Evolutionary conservation across 2,329 filamentous ascomycete species (phyloP).

Genomic region (Didymosphaeria variabile): DNA sequence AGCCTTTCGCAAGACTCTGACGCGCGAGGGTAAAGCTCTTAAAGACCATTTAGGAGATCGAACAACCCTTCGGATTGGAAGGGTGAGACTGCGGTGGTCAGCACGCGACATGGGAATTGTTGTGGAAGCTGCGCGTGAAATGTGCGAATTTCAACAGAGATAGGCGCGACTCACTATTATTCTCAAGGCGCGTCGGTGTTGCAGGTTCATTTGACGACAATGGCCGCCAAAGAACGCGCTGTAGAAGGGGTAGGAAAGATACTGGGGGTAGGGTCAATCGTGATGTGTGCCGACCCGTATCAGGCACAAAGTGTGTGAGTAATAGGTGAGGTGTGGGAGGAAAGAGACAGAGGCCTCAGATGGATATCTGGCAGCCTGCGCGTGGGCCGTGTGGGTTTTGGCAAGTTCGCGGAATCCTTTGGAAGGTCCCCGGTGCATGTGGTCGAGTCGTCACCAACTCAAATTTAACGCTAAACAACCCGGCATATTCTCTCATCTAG

Average conservation of each 20-base stretch:
- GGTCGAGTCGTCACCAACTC: constrained; percentile 26
- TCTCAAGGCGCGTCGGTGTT: constrained; percentile 68
- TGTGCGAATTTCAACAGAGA: constrained; percentile 21
- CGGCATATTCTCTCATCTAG: constrained; percentile 32
- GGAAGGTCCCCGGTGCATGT: constrained; percentile 13
- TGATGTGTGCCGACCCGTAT: constrained; percentile 25
- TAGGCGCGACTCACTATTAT: constrained; percentile 66
- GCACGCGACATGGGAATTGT: constrained; percentile 22
- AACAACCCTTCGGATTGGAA: constrained; percentile 68
- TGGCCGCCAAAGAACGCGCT: constrained; percentile 91
- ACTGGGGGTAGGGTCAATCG: constrained; percentile 25
- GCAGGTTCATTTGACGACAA: constrained; percentile 99
- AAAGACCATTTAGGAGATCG: constrained; percentile 84
- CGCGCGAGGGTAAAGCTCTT: constrained; percentile 88
- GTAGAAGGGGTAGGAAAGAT: constrained; percentile 42
- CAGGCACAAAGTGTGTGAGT: constrained; percentile 18
- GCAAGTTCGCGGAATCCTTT: constrained; percentile 27
- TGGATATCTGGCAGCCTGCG: constrained; percentile 31
- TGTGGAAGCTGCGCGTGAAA: constrained; percentile 25
- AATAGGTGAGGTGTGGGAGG: constrained; percentile 19
- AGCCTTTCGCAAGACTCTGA: constrained; percentile 95
- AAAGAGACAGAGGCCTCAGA: constrained; percentile 30
- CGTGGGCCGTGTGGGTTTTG: constrained; percentile 17
- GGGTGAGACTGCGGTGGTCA: constrained; percentile 55
- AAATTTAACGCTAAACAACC: constrained; percentile 12